phyloP scores from a whole-genome alignment of 2,329 filamentous ascomycete species.

The Ilyonectria destructans region DNA sequence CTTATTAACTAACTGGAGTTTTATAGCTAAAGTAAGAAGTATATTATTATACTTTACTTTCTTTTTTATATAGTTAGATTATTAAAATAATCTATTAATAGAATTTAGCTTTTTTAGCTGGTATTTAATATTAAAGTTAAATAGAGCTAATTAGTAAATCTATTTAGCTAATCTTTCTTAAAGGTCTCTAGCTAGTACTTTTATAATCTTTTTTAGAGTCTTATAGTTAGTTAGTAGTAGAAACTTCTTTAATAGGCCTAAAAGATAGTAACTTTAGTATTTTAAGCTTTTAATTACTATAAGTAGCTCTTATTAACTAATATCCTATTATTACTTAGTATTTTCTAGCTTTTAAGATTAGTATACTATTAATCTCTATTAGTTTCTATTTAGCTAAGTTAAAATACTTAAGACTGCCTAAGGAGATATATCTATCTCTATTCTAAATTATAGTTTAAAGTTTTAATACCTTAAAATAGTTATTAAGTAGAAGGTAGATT shows the following conservation, averaged over 20 bases:
- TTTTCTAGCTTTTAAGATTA: neutral
- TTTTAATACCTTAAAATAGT: neutral
- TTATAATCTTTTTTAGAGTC: neutral
- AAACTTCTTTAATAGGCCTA: no score
- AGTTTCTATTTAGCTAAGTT: neutral
- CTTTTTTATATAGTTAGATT: neutral
- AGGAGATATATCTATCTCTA: neutral
- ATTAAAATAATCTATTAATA: neutral
- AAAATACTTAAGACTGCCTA: neutral
- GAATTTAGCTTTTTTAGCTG: neutral
- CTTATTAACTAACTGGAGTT: neutral
- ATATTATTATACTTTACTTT: neutral
- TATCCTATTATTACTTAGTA: neutral
- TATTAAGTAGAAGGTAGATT: neutral
- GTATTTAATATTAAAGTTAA: neutral
- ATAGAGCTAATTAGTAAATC: neutral
- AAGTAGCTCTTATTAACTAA: neutral
- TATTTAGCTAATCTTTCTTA: neutral
- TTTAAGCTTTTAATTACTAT: no score
- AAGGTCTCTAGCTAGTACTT: neutral
- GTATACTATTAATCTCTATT: neutral
- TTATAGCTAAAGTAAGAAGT: neutral
- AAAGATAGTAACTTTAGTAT: no score
- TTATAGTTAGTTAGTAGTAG: neutral
- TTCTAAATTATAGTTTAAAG: accelerated